A percentile compares a stretch with the other conserved stretches of the same genome.
phyloP scores from a whole-genome alignment of 352 stramenopile genomes.

The Globisporangium canariense region DNA sequence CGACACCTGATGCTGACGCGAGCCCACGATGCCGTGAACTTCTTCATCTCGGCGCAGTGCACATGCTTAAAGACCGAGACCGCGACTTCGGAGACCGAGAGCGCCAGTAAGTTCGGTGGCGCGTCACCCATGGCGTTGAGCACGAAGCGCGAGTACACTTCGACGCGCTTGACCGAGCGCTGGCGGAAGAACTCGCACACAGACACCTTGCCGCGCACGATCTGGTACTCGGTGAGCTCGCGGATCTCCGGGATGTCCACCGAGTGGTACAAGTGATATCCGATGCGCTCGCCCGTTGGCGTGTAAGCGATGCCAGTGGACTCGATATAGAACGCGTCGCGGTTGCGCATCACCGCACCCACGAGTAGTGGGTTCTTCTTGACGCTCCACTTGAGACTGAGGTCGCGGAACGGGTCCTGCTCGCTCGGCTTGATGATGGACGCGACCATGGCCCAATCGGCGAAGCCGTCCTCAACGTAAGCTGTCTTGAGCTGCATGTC shows the following conservation, averaged over 20 bases:
- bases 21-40: slow-evolving; percentile 19
- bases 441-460: slow-evolving; percentile 39
- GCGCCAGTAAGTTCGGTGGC: too few relatives aligned
- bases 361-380: slow-evolving; percentile 36
- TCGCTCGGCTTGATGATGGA: slow-evolving; percentile 30
- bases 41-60: slow-evolving; percentile 45
- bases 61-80: not conserved
- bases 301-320: slow-evolving; percentile 36
- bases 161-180: slow-evolving; percentile 22
- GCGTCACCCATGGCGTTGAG: too few relatives aligned
- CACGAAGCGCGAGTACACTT: slow-evolving; percentile 21
- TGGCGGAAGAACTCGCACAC: slow-evolving; percentile 36
- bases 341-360: slow-evolving; percentile 40
- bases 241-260: slow-evolving; percentile 34
- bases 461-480: slow-evolving; percentile 41
- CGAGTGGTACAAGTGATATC: slow-evolving; percentile 51
- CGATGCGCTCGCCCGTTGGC: slow-evolving; percentile 40
- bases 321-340: slow-evolving; percentile 61
- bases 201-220: slow-evolving; percentile 37
- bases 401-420: slow-evolving; percentile 39
- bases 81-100: too few relatives aligned
- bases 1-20: too few relatives aligned
- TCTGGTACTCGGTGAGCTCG: slow-evolving; percentile 25
- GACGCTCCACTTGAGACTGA: slow-evolving; percentile 51
- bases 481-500: slow-evolving; percentile 49